A percentile compares a stretch with the other conserved stretches of the same genome.
Evolutionary conservation across 495 filamentous ascomycete genomes (phyloP).

Genomic region (Glonium stellatum): DNA sequence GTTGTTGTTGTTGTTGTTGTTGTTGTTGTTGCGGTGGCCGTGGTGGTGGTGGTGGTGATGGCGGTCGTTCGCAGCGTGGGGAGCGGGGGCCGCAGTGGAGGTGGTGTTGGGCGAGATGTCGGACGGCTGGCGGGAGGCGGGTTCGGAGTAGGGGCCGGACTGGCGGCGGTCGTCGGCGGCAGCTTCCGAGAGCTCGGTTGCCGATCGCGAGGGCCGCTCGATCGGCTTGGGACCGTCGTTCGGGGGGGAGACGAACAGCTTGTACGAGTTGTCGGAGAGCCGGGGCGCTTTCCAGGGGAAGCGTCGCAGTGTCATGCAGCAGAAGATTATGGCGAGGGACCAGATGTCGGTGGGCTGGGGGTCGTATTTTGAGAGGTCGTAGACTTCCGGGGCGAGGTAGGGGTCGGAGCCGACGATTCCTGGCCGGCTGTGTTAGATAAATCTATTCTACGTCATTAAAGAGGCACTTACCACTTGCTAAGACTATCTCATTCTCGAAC

Average conservation of each 20-base stretch:
- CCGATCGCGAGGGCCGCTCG: slow-evolving; percentile 28
- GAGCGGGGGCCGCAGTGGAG: no score
- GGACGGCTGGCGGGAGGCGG: slow-evolving; percentile 28
- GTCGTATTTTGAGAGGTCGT: slow-evolving; percentile 90
- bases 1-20: slow-evolving; percentile 23
- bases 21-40: slow-evolving; percentile 8
- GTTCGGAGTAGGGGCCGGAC: slow-evolving; percentile 26
- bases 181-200: slow-evolving; percentile 9
- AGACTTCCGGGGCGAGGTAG: slow-evolving; percentile 94
- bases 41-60: slow-evolving; percentile 32
- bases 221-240: slow-evolving; percentile 42
- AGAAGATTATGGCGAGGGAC: slow-evolving; percentile 98
- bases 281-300: slow-evolving; percentile 98
- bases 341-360: slow-evolving; percentile 92
- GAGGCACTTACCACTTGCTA: slow-evolving; percentile 70
- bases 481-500: slow-evolving; percentile 86
- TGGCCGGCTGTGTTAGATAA: slow-evolving; percentile 38
- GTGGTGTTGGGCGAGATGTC: slow-evolving; percentile 10
- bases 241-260: slow-evolving; percentile 78
- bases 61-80: no score
- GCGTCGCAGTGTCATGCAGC: slow-evolving; percentile 92
- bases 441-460: neutral
- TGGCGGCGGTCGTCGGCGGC: slow-evolving; percentile 13
- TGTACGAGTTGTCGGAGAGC: slow-evolving; percentile 86
- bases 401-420: slow-evolving; percentile 97